Base-by-base conservation (phyloP, 768 basidiomycete species). In the Pholiota microspora region DNA sequence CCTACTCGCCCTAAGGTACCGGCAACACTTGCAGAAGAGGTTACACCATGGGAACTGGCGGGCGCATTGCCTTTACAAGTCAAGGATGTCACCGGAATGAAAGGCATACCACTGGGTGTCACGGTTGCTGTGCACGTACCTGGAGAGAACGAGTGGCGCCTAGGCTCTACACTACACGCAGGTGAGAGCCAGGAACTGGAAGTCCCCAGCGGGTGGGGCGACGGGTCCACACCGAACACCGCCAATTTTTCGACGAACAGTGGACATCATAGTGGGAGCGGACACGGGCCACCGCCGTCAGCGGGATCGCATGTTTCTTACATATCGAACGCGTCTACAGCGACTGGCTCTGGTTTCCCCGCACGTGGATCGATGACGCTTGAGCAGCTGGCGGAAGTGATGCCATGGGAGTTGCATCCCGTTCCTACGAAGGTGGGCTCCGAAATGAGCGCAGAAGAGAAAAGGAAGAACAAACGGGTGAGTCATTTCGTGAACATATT, bases 391-490 rank as follows among this genome's bases (percentile, higher is more conserved):
- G 67, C 68, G 50, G 66, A 71, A 40, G 69, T 72, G 13, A 59
- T 63, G 49, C 71, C 71, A 56, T 75, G 73, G 73, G 73, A 74
- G 60, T 49, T 70, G 49, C 62, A 62, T 34, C 69, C 69, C 24
- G 61, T 53, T 18, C 69, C 68, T 45, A 59, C 46, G 31, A 34
- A 51, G 27, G 18, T 36, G 31, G 27, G 24, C 25, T 21, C 18
- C 16, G 25, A 38, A 21, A 28, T 10, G 24, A n/a, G 16, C 16
- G 29, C 25, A n/a, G 18, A 29, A 15, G 25, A 34, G 16, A 21
- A 31, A 12, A 46, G 53, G 16, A 42, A 32, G 23, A 10, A 29
- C 25, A 31, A 45, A 46, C 32, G 27, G 47, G 51, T 31, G 47
- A 52, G 61, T 59, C 53, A 49, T 53, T 46, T 42, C 51, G n/a